Base-by-base conservation (phyloP, 2,329 filamentous ascomycete genomes). In the Bipolaris sorokiniana region DNA sequence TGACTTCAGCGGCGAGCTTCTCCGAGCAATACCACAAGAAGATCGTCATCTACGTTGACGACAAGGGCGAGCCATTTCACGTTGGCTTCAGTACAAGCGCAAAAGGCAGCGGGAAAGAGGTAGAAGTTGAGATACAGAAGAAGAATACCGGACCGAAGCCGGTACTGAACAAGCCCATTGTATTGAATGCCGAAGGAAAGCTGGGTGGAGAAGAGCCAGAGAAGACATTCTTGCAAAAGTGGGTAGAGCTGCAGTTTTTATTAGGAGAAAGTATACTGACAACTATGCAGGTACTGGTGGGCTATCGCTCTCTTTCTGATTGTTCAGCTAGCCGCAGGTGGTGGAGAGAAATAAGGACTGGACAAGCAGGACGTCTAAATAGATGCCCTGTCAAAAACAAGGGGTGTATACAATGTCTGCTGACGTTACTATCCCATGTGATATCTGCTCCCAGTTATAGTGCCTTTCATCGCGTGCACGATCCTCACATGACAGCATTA, bases 101-200 rank as follows among this genome's bases (percentile, higher is more conserved):
- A 11, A 71, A 67, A 46, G 68, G 56, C 5, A 52, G 41, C 15
- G 75, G 73, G 23, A 72, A 78, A 31, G 75, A 76, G 16, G 61
- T 81, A n/a, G 72, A 72, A 15, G 75, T 81, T 11, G 77, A 79
- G 56, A 71, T 82, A 9, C 70, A 78, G 48, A 72, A 68, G 65
- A 74, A 74, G 46, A 65, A 59, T 44, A 62, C 62, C 18, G 80
- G 79, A 1, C 77, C 79, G 0, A 73, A 76, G 60, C 78, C 80
- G 9, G 67, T 74, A 5, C 62, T 83, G 67, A 82, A 85, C 57
- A 84, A 81, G 45, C 84, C 84, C 0, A 81, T 84, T 48, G 76
- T 84, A 51, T 76, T 85, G 61, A 85, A 85, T 64, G 81, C 83
- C 26, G 79, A 81, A 46, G 86, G 86, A 0, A 80, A 78, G 61